phyloP scores from a whole-genome alignment of 176 grass and related monocot genomes.

The Chrysopogon serrulatus region DNA sequence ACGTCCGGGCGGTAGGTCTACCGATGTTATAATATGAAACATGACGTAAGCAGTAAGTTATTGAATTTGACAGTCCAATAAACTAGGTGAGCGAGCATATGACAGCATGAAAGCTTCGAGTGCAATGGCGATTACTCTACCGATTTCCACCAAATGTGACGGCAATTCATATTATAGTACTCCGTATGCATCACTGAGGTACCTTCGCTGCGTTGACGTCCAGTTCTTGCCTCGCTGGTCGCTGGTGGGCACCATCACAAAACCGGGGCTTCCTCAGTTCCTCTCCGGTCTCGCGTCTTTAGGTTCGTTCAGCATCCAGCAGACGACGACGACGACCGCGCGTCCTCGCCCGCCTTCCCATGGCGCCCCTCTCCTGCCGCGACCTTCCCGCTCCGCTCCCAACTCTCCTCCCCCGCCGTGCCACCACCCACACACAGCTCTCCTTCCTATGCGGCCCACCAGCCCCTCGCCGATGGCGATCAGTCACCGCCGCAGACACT shows the following conservation, averaged over 20 bases:
- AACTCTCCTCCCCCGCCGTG: slow-evolving; percentile 1
- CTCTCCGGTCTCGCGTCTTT: background rate
- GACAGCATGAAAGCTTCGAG: background rate
- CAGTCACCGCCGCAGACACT: background rate
- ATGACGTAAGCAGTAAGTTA: too few relatives aligned
- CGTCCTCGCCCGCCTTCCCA: background rate
- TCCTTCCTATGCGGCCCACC: slow-evolving; percentile 21
- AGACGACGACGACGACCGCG: background rate
- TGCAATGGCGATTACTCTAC: background rate
- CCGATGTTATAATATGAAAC: too few relatives aligned
- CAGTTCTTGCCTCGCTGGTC: background rate
- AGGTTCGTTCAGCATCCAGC: background rate
- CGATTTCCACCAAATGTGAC: background rate
- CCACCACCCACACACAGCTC: background rate
- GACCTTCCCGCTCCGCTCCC: slow-evolving; percentile 22
- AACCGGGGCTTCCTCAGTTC: background rate
- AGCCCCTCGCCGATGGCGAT: background rate
- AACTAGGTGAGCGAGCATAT: too few relatives aligned
- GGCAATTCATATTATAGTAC: background rate
- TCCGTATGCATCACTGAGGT: background rate
- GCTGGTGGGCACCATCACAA: background rate
- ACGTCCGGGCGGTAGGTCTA: too few relatives aligned
- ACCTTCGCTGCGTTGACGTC: background rate
- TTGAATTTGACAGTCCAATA: background rate
- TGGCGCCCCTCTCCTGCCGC: slow-evolving; percentile 22